Percentiles rank a stretch among this genome's conserved stretches.
phyloP scores from a whole-genome alignment of 2,329 filamentous ascomycete species.

The Tolypocladium nubicola region DNA sequence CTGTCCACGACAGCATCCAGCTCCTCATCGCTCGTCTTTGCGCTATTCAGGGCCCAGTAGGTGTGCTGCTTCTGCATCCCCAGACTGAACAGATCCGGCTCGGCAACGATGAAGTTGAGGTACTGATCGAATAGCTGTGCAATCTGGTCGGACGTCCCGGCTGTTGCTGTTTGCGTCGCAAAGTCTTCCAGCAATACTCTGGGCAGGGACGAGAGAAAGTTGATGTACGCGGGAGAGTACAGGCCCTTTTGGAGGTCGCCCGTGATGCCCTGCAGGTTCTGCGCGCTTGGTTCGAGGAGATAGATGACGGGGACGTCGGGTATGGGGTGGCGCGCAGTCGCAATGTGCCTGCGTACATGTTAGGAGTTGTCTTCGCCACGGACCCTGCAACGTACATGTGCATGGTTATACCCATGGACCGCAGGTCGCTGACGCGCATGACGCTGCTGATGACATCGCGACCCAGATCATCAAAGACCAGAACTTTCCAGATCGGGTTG shows the following conservation, averaged over 20 bases:
- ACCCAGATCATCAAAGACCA: slow-evolving; percentile 87
- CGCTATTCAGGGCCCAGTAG: slow-evolving; percentile 95
- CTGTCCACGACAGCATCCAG: slow-evolving; percentile 79
- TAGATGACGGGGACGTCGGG: slow-evolving; percentile 96
- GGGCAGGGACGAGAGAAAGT: slow-evolving; percentile 90
- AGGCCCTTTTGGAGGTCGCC: slow-evolving; percentile 76
- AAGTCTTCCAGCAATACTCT: slow-evolving; percentile 90
- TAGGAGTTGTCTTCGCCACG: background rate
- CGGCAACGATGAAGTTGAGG: slow-evolving; percentile 91
- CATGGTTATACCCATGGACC: slow-evolving; percentile 91
- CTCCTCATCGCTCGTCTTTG: slow-evolving; percentile 79
- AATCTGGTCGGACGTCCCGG: slow-evolving; percentile 80
- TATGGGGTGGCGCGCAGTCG: slow-evolving; percentile 74
- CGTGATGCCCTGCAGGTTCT: slow-evolving; percentile 76
- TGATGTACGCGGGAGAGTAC: slow-evolving; percentile 90
- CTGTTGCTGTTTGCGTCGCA: slow-evolving; percentile 72
- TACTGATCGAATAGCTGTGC: slow-evolving; percentile 94
- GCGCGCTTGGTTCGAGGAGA: slow-evolving; percentile 76
- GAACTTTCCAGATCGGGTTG: slow-evolving; percentile 93
- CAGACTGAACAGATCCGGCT: slow-evolving; percentile 90
- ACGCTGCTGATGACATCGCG: slow-evolving; percentile 96
- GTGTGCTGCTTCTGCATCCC: slow-evolving; percentile 84
- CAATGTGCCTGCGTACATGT: slow-evolving; percentile 54
- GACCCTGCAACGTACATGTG: slow-evolving; percentile 55
- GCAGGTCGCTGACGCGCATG: slow-evolving; percentile 82